phyloP scores from a whole-genome alignment of 179 eudicot species.

The Amaranthus tricolor region DNA sequence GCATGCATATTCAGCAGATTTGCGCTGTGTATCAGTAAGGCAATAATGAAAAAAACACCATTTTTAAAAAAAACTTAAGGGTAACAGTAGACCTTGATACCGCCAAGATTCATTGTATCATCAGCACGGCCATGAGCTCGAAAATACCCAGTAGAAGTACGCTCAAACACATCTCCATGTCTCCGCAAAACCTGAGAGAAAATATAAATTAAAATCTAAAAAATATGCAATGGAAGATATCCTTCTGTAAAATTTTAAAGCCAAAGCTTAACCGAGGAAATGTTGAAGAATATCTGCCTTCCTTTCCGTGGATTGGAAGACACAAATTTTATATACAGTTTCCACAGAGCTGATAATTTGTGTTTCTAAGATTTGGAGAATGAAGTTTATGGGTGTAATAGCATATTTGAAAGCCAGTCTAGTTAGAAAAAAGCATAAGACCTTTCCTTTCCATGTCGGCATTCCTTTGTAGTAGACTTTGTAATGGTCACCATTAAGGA shows the following conservation, averaged over 20 bases:
- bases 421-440: background rate
- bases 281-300: background rate
- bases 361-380: background rate
- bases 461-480: constrained; percentile 79
- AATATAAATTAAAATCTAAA: background rate
- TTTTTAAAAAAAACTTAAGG: background rate
- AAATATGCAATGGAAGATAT: background rate
- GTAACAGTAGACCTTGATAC: constrained; percentile 65
- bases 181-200: constrained; percentile 65
- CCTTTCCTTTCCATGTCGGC: constrained; percentile 93
- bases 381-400: background rate
- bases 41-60: background rate
- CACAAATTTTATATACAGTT: background rate
- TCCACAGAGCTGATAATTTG: background rate
- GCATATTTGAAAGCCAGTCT: background rate
- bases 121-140: constrained; percentile 99
- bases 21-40: background rate
- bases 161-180: constrained; percentile 95
- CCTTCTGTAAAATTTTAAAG: background rate
- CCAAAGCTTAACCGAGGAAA: background rate
- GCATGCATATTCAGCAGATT: background rate
- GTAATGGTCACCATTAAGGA: constrained; percentile 83
- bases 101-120: constrained; percentile 98
- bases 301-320: background rate
- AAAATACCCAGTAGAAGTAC: constrained; percentile 74